Percentiles rank a stretch among this genome's conserved stretches.
Conservation (phyloP, 495 filamentous ascomycete species). For the Staphylotrichum tortipilum region DNA sequence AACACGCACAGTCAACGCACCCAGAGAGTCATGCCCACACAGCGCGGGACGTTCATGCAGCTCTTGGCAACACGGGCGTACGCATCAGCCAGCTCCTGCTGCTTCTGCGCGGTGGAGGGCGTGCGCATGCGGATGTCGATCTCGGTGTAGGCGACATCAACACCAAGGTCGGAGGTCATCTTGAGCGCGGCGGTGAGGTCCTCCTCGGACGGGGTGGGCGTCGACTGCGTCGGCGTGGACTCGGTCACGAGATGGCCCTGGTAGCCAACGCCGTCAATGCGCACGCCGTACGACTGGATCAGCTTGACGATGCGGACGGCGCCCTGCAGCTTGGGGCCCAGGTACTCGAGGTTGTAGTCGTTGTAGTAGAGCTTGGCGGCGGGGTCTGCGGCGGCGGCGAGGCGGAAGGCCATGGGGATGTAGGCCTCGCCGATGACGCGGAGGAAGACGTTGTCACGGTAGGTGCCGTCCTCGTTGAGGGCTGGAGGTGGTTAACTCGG, state of each 20-base stretch:
- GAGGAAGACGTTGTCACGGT: slow-evolving; percentile 48
- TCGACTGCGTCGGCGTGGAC: slow-evolving; percentile 35
- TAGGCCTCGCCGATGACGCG: slow-evolving; percentile 48
- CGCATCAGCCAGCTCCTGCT: slow-evolving; percentile 17
- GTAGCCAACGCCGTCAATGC: slow-evolving; percentile 58
- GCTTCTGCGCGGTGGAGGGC: slow-evolving; percentile 35
- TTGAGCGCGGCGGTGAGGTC: slow-evolving; percentile 41
- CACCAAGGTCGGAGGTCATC: slow-evolving; percentile 40
- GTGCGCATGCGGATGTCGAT: slow-evolving; percentile 49
- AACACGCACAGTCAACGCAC: not conserved
- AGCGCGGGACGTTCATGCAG: slow-evolving; percentile 47
- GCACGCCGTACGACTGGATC: slow-evolving; percentile 42
- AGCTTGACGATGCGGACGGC: slow-evolving; percentile 47
- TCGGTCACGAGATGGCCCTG: slow-evolving; percentile 55
- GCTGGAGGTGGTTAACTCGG: slow-evolving; percentile 23
- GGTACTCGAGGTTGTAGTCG: slow-evolving; percentile 57
- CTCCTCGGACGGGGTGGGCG: slow-evolving; percentile 4
- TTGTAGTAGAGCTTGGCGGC: slow-evolving; percentile 58
- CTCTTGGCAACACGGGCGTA: slow-evolving; percentile 34
- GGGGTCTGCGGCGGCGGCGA: slow-evolving; percentile 44
- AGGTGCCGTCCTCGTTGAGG: slow-evolving; percentile 57
- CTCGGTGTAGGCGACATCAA: slow-evolving; percentile 56
- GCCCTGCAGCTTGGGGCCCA: slow-evolving; percentile 25
- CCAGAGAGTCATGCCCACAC: slow-evolving; percentile 61
- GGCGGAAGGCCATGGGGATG: slow-evolving; percentile 47